A percentile compares a stretch with the other conserved stretches of the same genome.
These are phyloP conservation scores for Microsporum audouinii DNA, from an alignment of 2,329 filamentous ascomycete genomes.

Conservation along the genomic window DNA sequence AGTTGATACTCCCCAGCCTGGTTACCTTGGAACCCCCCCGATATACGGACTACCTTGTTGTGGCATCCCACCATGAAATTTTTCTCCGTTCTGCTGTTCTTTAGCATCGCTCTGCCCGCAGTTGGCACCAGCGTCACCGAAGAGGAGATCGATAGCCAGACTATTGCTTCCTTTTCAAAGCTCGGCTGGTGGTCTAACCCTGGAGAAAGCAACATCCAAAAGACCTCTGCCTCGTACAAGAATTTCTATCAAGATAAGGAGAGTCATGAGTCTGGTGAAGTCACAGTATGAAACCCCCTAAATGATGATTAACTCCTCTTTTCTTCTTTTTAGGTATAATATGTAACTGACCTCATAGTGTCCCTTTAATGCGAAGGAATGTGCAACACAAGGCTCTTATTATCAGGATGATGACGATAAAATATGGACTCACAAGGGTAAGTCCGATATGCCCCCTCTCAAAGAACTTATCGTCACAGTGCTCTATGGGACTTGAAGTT, in stretches of 20 bases:
- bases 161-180: background rate
- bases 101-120: background rate
- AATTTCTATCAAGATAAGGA: background rate
- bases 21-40: background rate
- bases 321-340: too few relatives aligned
- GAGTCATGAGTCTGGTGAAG: too few relatives aligned
- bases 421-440: too few relatives aligned
- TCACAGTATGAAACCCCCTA: too few relatives aligned
- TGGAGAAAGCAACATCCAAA: background rate
- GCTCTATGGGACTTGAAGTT: too few relatives aligned
- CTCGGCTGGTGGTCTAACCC: background rate
- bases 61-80: background rate
- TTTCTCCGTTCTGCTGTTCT: background rate
- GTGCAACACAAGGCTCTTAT: too few relatives aligned
- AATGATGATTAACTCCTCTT: too few relatives aligned
- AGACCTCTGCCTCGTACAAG: background rate
- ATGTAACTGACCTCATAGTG: too few relatives aligned
- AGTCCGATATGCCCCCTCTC: too few relatives aligned
- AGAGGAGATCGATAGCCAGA: background rate
- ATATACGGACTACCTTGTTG: background rate
- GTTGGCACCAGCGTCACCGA: background rate
- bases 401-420: too few relatives aligned
- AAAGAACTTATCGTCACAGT: too few relatives aligned
- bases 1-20: background rate
- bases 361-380: too few relatives aligned